These are phyloP conservation scores for Iberis pinnata DNA, from an alignment of 345 rosid genomes.

Conservation along the genomic window DNA sequence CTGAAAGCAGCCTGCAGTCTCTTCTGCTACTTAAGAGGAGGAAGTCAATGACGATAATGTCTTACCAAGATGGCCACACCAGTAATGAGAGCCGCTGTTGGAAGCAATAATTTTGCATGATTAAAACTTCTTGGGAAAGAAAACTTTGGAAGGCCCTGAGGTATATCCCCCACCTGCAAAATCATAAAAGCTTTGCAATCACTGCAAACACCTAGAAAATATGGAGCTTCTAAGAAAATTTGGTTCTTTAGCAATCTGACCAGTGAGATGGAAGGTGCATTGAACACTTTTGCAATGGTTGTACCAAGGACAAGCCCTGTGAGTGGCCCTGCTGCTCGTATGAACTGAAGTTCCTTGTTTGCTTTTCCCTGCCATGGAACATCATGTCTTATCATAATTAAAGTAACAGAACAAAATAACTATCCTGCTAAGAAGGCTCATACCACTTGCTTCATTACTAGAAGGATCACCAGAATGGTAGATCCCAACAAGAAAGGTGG, in stretches of 20 bases:
- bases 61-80: slow-evolving; percentile 99
- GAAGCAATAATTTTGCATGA: slow-evolving; percentile 58
- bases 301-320: slow-evolving; percentile 83
- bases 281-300: slow-evolving; percentile 62
- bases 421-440: slow-evolving; percentile 8
- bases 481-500: slow-evolving; percentile 98
- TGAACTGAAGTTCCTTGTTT: slow-evolving; percentile 66
- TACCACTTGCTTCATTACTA: slow-evolving; percentile 90
- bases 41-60: slow-evolving; percentile 5
- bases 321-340: slow-evolving; percentile 89
- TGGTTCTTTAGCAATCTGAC: slow-evolving; percentile 37
- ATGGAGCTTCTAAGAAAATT: neutral
- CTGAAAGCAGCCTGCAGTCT: neutral
- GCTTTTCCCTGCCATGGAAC: slow-evolving; percentile 68
- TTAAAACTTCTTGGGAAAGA: slow-evolving; percentile 64
- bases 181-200: slow-evolving; percentile 13
- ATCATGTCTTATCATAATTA: slow-evolving; percentile 14
- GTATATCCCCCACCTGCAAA: slow-evolving; percentile 88
- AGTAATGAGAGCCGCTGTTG: slow-evolving; percentile 85
- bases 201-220: neutral
- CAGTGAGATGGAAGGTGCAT: slow-evolving; percentile 75
- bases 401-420: neutral
- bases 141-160: slow-evolving; percentile 88
- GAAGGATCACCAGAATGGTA: slow-evolving; percentile 56
- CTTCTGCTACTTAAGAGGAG: slow-evolving; percentile 11